Percentiles rank a stretch among this genome's conserved stretches.
phyloP scores from a whole-genome alignment of 2,329 filamentous ascomycete genomes.

The Neoarthrinium moseri region DNA sequence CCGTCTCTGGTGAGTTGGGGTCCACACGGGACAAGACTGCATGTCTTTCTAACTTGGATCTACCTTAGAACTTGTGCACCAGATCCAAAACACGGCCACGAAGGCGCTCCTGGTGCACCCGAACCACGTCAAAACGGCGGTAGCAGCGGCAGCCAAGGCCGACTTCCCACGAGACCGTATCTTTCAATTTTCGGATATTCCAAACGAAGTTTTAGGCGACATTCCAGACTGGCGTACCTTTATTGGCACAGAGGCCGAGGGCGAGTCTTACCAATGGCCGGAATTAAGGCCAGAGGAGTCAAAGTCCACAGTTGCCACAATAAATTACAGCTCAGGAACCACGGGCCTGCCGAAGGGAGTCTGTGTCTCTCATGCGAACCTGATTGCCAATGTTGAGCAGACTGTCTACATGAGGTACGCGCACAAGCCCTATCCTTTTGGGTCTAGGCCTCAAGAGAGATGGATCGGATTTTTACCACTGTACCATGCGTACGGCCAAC shows the following conservation, averaged over 20 bases:
- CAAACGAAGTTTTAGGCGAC: slow-evolving; percentile 26
- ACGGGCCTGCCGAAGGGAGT: slow-evolving; percentile 13
- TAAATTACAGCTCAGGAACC: slow-evolving; percentile 11
- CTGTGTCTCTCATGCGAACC: slow-evolving; percentile 11
- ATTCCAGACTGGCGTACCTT: slow-evolving; percentile 42
- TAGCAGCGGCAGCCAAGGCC: slow-evolving; percentile 36
- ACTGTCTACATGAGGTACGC: slow-evolving; percentile 43
- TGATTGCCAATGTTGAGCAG: slow-evolving; percentile 40
- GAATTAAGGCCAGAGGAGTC: slow-evolving; percentile 34
- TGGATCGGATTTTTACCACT: slow-evolving; percentile 64
- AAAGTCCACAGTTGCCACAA: slow-evolving; percentile 25
- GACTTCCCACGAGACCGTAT: slow-evolving; percentile 40
- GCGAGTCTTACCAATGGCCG: slow-evolving; percentile 39
- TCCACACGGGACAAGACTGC: too few species aligned
- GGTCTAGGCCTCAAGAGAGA: slow-evolving; percentile 40
- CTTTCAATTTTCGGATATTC: slow-evolving; percentile 46
- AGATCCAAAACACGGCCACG: slow-evolving; percentile 50
- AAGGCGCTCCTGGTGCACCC: slow-evolving; percentile 50
- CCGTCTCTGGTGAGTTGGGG: slow-evolving; percentile 45
- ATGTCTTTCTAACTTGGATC: slow-evolving; percentile 8
- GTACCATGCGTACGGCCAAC: slow-evolving; percentile 61
- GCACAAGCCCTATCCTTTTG: slow-evolving; percentile 32
- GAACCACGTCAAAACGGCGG: slow-evolving; percentile 37
- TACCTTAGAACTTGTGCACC: slow-evolving; percentile 47
- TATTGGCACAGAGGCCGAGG: slow-evolving; percentile 30